These are phyloP conservation scores for Herpetospermum pedunculosum DNA, from an alignment of 306 rosid species.

Conservation along the genomic window DNA sequence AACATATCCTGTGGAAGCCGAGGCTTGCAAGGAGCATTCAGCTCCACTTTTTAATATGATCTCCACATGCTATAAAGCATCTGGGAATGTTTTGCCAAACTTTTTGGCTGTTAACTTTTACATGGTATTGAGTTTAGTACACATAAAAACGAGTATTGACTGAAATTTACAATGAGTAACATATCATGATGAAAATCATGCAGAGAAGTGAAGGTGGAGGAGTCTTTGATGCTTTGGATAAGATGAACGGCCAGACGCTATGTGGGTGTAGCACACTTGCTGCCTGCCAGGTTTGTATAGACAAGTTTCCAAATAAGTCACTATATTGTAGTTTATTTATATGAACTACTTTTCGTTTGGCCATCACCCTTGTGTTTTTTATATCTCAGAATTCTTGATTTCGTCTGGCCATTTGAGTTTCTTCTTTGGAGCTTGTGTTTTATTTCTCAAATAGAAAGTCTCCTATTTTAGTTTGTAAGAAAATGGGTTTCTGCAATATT, in stretches of 20 bases:
- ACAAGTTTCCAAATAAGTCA: conserved; percentile 7
- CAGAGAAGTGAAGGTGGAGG: conserved; percentile 99
- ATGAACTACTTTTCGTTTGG: conserved; percentile 3
- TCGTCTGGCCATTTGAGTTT: not conserved
- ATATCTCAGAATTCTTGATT: not conserved
- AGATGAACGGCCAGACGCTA: conserved; percentile 57
- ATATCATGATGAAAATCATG: conserved; percentile 23
- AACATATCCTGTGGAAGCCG: conserved; percentile 82
- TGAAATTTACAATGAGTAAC: conserved; percentile 8
- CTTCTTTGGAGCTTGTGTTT: not conserved
- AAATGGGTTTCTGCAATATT: not conserved
- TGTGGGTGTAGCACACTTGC: conserved; percentile 72
- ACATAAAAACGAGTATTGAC: not conserved
- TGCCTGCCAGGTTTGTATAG: conserved; percentile 74
- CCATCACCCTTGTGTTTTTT: not conserved
- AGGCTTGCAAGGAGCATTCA: conserved; percentile 94
- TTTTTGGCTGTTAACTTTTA: conserved; percentile 88
- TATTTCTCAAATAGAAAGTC: not conserved
- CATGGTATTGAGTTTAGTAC: conserved; percentile 45
- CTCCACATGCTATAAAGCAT: conserved; percentile 75
- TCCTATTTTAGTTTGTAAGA: not conserved
- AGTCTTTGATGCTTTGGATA: conserved; percentile 68
- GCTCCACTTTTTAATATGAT: conserved; percentile 81
- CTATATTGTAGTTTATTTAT: conserved; percentile 9
- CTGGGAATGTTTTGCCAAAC: conserved; percentile 74